phyloP scores from a whole-genome alignment of 495 filamentous ascomycete genomes.

The Clavariopsis aquatica region DNA sequence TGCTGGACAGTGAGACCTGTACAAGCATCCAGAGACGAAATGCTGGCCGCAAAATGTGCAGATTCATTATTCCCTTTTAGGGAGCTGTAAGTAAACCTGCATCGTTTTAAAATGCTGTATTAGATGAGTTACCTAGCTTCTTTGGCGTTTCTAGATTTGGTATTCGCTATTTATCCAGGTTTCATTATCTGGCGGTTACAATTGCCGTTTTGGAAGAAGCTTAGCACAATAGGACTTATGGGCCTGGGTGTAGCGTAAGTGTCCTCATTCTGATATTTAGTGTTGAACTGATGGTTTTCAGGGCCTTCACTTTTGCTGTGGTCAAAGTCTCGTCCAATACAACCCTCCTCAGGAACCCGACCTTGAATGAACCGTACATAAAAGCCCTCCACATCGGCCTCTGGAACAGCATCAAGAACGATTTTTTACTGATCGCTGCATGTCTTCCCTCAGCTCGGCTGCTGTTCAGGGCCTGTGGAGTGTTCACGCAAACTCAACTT shows the following conservation, averaged over 20 bases:
- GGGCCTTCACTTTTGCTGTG: conserved; percentile 7
- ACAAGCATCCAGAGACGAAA: conserved; percentile 18
- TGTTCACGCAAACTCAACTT: conserved; percentile 5
- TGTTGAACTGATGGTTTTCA: background rate
- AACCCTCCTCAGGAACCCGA: conserved; percentile 5
- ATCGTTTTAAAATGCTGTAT: background rate
- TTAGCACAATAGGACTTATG: conserved; percentile 18
- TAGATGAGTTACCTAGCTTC: background rate
- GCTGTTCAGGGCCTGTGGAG: conserved; percentile 4
- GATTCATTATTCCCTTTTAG: conserved; percentile 4
- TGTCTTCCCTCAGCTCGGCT: conserved; percentile 9
- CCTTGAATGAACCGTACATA: conserved; percentile 3
- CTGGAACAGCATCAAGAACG: conserved; percentile 18
- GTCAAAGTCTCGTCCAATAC: conserved; percentile 10
- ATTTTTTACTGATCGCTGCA: conserved; percentile 12
- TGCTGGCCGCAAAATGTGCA: conserved; percentile 18
- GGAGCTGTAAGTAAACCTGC: conserved; percentile 8
- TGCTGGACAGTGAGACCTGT: conserved; percentile 13
- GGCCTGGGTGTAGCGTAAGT: conserved; percentile 13
- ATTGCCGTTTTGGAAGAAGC: conserved; percentile 11
- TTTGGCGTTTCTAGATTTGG: conserved; percentile 9
- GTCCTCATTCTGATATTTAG: background rate
- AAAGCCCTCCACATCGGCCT: conserved; percentile 8
- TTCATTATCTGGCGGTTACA: conserved; percentile 12
- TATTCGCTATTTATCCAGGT: conserved; percentile 10